Conservation (phyloP, 148 eudicot genomes). For the Vaccinium vitisidaea region DNA sequence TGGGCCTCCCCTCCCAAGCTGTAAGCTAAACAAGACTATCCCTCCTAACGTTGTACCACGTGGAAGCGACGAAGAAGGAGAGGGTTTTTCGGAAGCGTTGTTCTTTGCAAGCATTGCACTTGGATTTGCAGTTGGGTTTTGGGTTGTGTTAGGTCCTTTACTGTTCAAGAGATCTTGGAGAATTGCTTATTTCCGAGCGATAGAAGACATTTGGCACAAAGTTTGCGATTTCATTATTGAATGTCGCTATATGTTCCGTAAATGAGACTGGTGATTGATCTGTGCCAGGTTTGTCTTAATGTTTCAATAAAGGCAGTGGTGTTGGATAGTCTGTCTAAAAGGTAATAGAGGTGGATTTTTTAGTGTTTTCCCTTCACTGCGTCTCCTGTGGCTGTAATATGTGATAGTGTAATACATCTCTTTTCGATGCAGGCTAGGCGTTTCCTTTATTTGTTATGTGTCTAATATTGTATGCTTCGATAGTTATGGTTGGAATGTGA, state of each 20-base stretch:
- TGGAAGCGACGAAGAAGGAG: neutral
- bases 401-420: too few relatives aligned
- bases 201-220: neutral
- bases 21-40: neutral
- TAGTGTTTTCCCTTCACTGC: too few relatives aligned
- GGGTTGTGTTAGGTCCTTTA: neutral
- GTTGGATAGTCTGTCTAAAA: too few relatives aligned
- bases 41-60: neutral
- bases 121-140: slow-evolving; percentile 11
- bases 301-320: too few relatives aligned
- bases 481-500: neutral
- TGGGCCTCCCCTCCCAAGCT: slow-evolving; percentile 17
- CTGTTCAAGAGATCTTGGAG: slow-evolving; percentile 3
- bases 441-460: too few relatives aligned
- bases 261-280: neutral
- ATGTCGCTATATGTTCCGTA: neutral
- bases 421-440: too few relatives aligned
- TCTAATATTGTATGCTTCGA: neutral
- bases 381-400: too few relatives aligned
- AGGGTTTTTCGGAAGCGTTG: neutral
- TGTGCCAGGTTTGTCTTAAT: too few relatives aligned
- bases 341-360: too few relatives aligned
- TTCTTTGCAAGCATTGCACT: neutral
- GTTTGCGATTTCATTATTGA: neutral
- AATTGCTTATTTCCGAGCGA: neutral